phyloP scores from a whole-genome alignment of 1,284 basidiomycete genomes.

The Ganoderma resinaceum region DNA sequence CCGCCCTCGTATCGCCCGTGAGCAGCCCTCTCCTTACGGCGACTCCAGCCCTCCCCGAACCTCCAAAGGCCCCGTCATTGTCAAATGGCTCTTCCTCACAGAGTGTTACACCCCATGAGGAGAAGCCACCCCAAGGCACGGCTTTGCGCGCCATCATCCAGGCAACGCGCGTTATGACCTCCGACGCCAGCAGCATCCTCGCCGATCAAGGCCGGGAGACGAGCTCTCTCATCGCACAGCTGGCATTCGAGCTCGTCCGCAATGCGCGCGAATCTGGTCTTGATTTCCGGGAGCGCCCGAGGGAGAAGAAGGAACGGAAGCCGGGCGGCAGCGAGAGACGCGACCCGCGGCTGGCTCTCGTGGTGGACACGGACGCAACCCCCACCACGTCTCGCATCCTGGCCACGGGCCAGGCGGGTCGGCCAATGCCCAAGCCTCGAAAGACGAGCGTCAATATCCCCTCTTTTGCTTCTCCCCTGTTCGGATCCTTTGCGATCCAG shows the following conservation, averaged over 20 bases:
- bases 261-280: constrained; percentile 76
- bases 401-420: constrained; percentile 41
- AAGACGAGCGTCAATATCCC: constrained; percentile 45
- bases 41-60: constrained; percentile 29
- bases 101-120: constrained; percentile 31
- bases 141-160: constrained; percentile 81
- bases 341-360: constrained; percentile 9
- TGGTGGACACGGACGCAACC: constrained; percentile 22
- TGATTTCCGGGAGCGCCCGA: constrained; percentile 57
- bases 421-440: constrained; percentile 40
- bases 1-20: constrained; percentile 34
- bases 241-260: constrained; percentile 77
- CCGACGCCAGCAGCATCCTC: constrained; percentile 79
- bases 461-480: constrained; percentile 57
- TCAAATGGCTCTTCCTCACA: constrained; percentile 29
- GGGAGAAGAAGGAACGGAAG: constrained; percentile 52
- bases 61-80: constrained; percentile 22
- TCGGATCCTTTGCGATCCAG: constrained; percentile 63
- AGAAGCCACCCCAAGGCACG: constrained; percentile 58
- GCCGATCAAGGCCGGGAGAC: constrained; percentile 70
- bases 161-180: constrained; percentile 88
- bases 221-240: constrained; percentile 62
- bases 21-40: constrained; percentile 32
- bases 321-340: constrained; percentile 19
- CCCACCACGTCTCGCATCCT: constrained; percentile 25